Evolutionary conservation across 1,284 basidiomycete species (phyloP).

Genomic region (Leccinum holopus): DNA sequence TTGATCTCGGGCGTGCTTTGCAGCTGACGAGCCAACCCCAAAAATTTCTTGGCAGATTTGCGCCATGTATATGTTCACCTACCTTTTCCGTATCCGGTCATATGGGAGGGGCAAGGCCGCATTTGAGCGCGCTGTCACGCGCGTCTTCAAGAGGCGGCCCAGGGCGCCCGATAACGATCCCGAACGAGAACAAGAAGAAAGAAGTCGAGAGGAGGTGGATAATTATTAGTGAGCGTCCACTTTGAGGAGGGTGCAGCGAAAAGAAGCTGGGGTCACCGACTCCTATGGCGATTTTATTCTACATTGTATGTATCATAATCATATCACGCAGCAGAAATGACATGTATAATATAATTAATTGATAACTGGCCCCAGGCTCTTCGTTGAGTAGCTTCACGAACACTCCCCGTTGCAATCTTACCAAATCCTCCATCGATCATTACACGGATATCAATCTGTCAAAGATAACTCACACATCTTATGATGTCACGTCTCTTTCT

Average conservation of each 20-base stretch:
- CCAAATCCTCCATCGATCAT: neutral
- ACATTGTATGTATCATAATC: neutral
- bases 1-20: neutral
- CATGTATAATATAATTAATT: neutral
- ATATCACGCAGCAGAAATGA: neutral
- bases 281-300: neutral
- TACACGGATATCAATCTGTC: neutral
- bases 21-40: neutral
- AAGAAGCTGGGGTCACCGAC: neutral
- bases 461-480: too few species aligned
- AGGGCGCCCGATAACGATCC: neutral
- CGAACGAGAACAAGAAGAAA: neutral
- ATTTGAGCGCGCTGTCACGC: neutral
- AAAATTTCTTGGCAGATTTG: constrained; percentile 23
- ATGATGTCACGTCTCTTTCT: too few species aligned
- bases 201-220: neutral
- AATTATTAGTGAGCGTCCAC: neutral
- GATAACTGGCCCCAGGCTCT: neutral
- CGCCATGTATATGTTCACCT: constrained; percentile 36
- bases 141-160: neutral
- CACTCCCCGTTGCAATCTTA: neutral
- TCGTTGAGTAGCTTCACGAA: neutral
- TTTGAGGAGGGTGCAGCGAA: neutral
- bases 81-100: constrained; percentile 38
- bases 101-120: constrained; percentile 16